Conservation (phyloP, 495 filamentous ascomycete species). For the Talaromyces ruber region DNA sequence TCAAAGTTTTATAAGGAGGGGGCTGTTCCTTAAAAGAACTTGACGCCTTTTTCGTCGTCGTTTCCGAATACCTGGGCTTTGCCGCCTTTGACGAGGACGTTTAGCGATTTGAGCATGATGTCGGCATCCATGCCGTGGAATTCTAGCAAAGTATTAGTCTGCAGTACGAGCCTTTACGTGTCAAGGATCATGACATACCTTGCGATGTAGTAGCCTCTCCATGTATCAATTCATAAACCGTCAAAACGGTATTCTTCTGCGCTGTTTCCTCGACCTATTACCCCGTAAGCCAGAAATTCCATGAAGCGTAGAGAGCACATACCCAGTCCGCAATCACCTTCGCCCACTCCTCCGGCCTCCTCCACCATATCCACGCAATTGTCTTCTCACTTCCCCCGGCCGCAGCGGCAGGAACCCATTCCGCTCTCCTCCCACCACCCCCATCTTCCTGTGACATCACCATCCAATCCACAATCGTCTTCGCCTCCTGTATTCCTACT, state of each 20-base stretch:
- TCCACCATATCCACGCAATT: conserved; percentile 60
- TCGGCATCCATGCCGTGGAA: conserved; percentile 84
- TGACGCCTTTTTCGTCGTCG: conserved; percentile 82
- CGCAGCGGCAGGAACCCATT: conserved; percentile 44
- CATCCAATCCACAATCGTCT: conserved; percentile 69
- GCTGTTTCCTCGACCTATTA: conserved; percentile 61
- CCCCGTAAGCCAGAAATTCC: not conserved
- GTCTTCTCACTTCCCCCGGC: conserved; percentile 24
- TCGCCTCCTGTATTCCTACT: conserved; percentile 52
- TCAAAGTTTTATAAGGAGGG: too few species aligned
- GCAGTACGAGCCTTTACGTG: not conserved
- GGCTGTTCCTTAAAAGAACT: conserved; percentile 74
- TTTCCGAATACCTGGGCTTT: conserved; percentile 88
- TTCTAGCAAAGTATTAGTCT: conserved; percentile 36
- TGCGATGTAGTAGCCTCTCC: conserved; percentile 54
- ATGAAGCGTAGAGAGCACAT: conserved; percentile 9
- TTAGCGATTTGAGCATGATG: conserved; percentile 67
- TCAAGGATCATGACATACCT: conserved; percentile 28
- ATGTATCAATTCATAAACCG: conserved; percentile 65
- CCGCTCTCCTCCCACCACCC: conserved; percentile 49
- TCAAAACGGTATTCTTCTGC: conserved; percentile 65
- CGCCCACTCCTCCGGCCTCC: conserved; percentile 68
- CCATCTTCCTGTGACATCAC: conserved; percentile 50
- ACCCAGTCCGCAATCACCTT: conserved; percentile 52
- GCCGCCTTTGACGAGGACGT: conserved; percentile 73